Conservation (phyloP, 1,284 basidiomycete species). For the Pseudomicrostroma phylloplanum region DNA sequence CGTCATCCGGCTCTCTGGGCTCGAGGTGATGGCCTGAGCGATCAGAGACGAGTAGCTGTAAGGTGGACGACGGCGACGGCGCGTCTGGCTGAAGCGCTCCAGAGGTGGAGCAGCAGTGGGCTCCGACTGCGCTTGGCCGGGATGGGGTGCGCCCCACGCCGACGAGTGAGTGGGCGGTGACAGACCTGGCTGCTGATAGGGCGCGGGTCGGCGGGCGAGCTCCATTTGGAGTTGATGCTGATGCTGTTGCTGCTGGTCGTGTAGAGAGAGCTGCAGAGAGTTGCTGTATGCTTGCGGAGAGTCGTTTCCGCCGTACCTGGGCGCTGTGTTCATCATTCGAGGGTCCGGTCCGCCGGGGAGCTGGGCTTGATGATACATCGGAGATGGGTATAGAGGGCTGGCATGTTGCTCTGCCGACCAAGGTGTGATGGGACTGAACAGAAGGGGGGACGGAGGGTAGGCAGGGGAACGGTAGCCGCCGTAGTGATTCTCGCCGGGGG, state of each 20-base stretch:
- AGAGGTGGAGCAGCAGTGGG: slow-evolving; percentile 3
- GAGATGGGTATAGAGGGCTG: no score
- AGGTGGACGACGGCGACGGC: slow-evolving; percentile 32
- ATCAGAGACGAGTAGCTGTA: slow-evolving; percentile 43
- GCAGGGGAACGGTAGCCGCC: background rate
- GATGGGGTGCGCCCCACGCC: background rate
- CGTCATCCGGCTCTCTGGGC: slow-evolving; percentile 35
- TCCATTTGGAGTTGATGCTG: background rate
- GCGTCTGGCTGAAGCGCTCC: slow-evolving; percentile 33
- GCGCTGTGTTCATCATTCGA: background rate
- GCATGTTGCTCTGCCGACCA: no score
- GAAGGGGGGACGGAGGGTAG: background rate
- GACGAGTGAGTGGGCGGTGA: background rate
- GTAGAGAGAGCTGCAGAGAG: background rate
- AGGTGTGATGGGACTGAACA: background rate
- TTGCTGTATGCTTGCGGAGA: background rate
- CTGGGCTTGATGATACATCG: no score
- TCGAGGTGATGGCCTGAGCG: slow-evolving; percentile 41
- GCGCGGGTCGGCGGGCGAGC: background rate
- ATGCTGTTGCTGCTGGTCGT: background rate
- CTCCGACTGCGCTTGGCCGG: background rate
- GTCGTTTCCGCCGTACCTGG: background rate
- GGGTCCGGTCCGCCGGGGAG: background rate
- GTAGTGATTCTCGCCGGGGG: background rate
- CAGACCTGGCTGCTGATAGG: background rate